Base-by-base conservation (phyloP, 2,329 filamentous ascomycete species). In the Lasiodiplodia theobromae region DNA sequence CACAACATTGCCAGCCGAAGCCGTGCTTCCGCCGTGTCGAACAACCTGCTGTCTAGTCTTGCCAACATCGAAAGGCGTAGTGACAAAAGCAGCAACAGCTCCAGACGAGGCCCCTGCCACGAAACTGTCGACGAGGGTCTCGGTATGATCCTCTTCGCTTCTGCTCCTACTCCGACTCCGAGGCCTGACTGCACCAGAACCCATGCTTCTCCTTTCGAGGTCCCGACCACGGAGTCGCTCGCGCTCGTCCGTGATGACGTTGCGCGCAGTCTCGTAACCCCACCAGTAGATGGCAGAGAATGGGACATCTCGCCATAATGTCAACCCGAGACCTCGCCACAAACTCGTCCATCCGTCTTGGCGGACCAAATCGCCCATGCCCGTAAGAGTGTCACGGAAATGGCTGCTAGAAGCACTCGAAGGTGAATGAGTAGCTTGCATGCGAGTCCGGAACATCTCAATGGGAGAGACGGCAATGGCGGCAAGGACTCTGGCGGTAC, bases 241-340 rank as follows among this genome's bases (percentile, higher is more conserved):
- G 57, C 94, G 89, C 60, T 88, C 81, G 73, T 94, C 90, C 1
- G 89, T 91, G 68, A 98, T 81, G 65, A 83, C 82, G 28, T 89
- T 88, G 66, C 94, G 89, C 67, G 95, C 90, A 21, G 88, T 89
- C 82, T 99, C 96, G 78, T 99, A 99, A 14, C 96, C 95, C 89
- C 92, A 96, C 96, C 96, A 99, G 83, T 99, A 99, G 54, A 99
- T 87, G 3, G 92, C 96, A 0, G 95, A 98, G 76, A 99, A 99
- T 0, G 96, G 96, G 0, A 98, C 96, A 77, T 99, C 96, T 71
- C 96, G 88, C 96, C 96, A 99, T 69, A 99, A 86, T 0, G 95
- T 98, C 74, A 99, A 83, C 0, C 91, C 94, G 67, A 99, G 82
- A 0, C 96, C 96, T 68, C 95, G 87, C 96, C 96, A 99, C 0